Percentiles rank a stretch among this genome's conserved stretches.
These are phyloP conservation scores for Aspergillaceae sp. DNA, from an alignment of 2,329 filamentous ascomycete species.

Conservation along the genomic window DNA sequence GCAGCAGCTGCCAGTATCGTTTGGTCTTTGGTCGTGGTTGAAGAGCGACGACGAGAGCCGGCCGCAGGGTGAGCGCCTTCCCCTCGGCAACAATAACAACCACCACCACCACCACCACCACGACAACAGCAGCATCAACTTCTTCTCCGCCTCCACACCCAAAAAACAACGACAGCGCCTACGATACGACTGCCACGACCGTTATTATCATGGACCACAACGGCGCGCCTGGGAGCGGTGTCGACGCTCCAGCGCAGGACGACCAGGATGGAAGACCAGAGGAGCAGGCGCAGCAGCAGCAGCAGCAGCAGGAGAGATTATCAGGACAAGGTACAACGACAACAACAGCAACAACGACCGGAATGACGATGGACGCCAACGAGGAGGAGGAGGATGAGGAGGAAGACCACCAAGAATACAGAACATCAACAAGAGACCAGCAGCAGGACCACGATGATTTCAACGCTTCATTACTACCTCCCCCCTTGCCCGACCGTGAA, in stretches of 20 bases:
- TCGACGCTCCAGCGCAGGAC: no score
- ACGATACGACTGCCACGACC: no score
- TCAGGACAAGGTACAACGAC: no score
- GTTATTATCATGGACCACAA: no score
- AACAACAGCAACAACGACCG: constrained; percentile 1
- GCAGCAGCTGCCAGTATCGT: constrained; percentile 19
- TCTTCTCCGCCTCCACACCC: no score
- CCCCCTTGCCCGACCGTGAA: constrained; percentile 26
- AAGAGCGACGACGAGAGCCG: constrained; percentile 7
- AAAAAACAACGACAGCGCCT: no score
- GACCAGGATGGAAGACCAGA: no score
- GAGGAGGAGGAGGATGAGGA: neutral
- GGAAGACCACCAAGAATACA: constrained; percentile 1
- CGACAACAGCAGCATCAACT: no score
- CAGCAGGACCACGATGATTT: constrained; percentile 19
- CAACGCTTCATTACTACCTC: constrained; percentile 15
- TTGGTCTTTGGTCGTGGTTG: constrained; percentile 21
- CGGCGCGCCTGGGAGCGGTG: no score
- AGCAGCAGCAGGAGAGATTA: no score
- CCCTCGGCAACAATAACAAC: constrained; percentile 10
- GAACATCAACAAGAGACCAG: constrained; percentile 4
- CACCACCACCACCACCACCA: constrained; percentile 1
- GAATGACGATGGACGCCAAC: constrained; percentile 14
- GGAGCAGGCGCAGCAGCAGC: no score
- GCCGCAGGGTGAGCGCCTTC: constrained; percentile 13